Evolutionary conservation across 78 protist genomes (phyloP), one percentile per base, ranked within the genome.

Genomic region (Polysphondylium violaceum): DNA sequence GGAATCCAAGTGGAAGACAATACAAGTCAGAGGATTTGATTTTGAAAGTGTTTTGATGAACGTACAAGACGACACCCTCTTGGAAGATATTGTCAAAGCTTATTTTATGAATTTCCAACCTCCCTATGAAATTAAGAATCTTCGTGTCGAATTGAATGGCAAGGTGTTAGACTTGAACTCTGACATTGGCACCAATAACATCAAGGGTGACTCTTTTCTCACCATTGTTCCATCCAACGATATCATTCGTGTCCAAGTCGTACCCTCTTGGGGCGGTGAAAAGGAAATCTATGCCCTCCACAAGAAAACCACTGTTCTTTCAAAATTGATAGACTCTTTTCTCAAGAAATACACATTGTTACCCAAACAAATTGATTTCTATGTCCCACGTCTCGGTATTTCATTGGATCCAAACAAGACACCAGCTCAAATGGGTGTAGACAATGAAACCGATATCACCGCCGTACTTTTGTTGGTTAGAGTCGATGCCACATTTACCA

Each of bases 281-380:
- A 83, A 83, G 33, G 91, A 83, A 50, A 59, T 74, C 35, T 83
- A 83, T 59, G 91, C 91, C 6, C 91, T 83, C 4, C 91, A 83
- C 63, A 83, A 83, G 36, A 16, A n/a, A 21, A 38, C 77, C 11
- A 83, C 91, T 19, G n/a, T 83, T 19, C 73, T 83, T 16, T 69
- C 74, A 3, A 83, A 83, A 71, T 31, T 83, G 59, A 69, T 69
- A 38, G 91, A 83, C 31, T 69, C 77, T 1, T 83, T 83, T 56
- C 64, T 83, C 59, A 69, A 83, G 72, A 83, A 83, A 60, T 79
- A 83, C 23, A 19, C 33, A 12, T 14, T 83, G 9, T 71, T 40
- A 33, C 36, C 63, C 2, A 83, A 83, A 25, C 91, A 83, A 69
- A 44, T 83, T 1, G 43, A 44, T 29, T 83, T 83, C 41, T 53